These are phyloP conservation scores for Tolypocladium cylindrosporum DNA, from an alignment of 2,329 filamentous ascomycete genomes.

Conservation along the genomic window DNA sequence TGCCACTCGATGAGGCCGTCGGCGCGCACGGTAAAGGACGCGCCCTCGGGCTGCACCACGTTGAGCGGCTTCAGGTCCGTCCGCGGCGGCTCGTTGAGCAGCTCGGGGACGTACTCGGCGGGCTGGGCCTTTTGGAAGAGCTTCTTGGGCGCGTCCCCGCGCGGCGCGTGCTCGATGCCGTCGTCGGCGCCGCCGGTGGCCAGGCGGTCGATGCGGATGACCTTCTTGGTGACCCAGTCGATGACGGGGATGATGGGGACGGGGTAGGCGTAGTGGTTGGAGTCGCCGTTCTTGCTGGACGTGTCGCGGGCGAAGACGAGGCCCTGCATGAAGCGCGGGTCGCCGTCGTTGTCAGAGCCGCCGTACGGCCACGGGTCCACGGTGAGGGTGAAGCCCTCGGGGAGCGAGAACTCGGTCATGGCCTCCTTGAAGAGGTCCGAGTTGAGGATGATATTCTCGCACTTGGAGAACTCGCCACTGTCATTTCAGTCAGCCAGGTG, in stretches of 20 bases:
- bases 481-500: not conserved
- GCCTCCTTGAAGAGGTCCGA: conserved; percentile 36
- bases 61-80: conserved; percentile 58
- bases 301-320: conserved; percentile 36
- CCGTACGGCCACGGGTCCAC: conserved; percentile 61
- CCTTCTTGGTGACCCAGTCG: conserved; percentile 42
- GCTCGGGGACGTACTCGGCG: conserved; percentile 39
- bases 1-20: conserved; percentile 48
- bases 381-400: conserved; percentile 30
- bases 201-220: conserved; percentile 48
- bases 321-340: conserved; percentile 37
- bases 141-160: conserved; percentile 28
- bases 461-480: conserved; percentile 29
- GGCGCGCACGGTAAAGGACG: conserved; percentile 49
- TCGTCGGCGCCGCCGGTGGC: conserved; percentile 38
- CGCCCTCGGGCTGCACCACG: conserved; percentile 59
- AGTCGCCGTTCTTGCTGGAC: conserved; percentile 35
- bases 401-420: conserved; percentile 34
- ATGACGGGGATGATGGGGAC: conserved; percentile 50
- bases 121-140: conserved; percentile 31
- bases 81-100: conserved; percentile 36
- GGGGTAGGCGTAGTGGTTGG: conserved; percentile 54
- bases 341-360: conserved; percentile 27
- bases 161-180: conserved; percentile 25
- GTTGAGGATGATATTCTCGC: conserved; percentile 28